Evolutionary conservation across 345 rosid species (phyloP).

Genomic region (Linum trigynum): DNA sequence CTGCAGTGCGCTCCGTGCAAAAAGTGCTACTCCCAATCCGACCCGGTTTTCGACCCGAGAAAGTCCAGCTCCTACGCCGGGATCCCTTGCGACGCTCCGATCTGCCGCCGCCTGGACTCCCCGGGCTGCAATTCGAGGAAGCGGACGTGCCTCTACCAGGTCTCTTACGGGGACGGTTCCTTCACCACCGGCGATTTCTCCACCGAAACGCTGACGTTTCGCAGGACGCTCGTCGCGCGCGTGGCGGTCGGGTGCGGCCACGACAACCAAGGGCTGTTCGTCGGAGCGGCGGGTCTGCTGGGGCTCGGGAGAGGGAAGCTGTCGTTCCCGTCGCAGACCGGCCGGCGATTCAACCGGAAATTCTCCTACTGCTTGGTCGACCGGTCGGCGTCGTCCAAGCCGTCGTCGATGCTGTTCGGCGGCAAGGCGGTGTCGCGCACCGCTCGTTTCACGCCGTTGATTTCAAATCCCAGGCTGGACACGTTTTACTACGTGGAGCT

Average conservation of each 20-base stretch:
- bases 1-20: slow-evolving; percentile 83
- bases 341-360: slow-evolving; percentile 25
- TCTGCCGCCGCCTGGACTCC: slow-evolving; percentile 57
- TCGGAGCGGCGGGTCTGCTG: slow-evolving; percentile 80
- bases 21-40: slow-evolving; percentile 77
- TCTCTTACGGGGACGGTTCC: slow-evolving; percentile 60
- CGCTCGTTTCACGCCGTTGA: slow-evolving; percentile 55
- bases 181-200: slow-evolving; percentile 76
- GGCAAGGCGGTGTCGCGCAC: slow-evolving; percentile 30
- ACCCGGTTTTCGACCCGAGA: slow-evolving; percentile 72
- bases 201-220: slow-evolving; percentile 64
- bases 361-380: slow-evolving; percentile 84
- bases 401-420: slow-evolving; percentile 57
- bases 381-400: slow-evolving; percentile 53
- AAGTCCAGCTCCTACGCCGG: slow-evolving; percentile 55
- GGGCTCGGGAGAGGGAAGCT: slow-evolving; percentile 87
- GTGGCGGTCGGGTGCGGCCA: slow-evolving; percentile 88
- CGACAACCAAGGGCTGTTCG: slow-evolving; percentile 62
- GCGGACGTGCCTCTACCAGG: slow-evolving; percentile 33
- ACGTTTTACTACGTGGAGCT: slow-evolving; percentile 66
- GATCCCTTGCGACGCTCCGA: slow-evolving; percentile 49
- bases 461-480: slow-evolving; percentile 57
- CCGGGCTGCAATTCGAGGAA: slow-evolving; percentile 45
- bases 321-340: slow-evolving; percentile 68
- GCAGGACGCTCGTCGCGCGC: slow-evolving; percentile 39